A percentile compares a stretch with the other conserved stretches of the same genome.
phyloP scores from a whole-genome alignment of 768 basidiomycete species.

The Psilocybe cyanescens region DNA sequence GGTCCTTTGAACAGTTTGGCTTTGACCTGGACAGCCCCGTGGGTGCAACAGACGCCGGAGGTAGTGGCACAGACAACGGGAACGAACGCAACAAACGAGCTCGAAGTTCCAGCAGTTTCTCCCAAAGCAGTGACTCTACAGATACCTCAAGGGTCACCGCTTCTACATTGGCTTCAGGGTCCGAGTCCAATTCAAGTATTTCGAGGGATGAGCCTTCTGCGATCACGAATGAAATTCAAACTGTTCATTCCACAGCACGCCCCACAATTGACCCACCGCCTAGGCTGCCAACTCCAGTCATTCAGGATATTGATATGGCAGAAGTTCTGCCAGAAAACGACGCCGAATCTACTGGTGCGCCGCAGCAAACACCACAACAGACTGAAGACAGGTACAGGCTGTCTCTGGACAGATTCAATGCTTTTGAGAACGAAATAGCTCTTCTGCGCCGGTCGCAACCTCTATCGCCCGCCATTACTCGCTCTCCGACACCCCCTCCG shows the following conservation, averaged over 20 bases:
- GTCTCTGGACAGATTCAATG: slow-evolving; percentile 55
- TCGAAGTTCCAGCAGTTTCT: slow-evolving; percentile 53
- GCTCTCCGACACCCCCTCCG: slow-evolving; percentile 33
- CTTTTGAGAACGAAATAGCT: slow-evolving; percentile 57
- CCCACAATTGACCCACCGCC: slow-evolving; percentile 32
- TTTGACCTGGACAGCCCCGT: slow-evolving; percentile 57
- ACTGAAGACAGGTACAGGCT: slow-evolving; percentile 43
- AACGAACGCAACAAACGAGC: slow-evolving; percentile 63
- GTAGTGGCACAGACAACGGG: slow-evolving; percentile 26
- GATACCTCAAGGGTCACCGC: slow-evolving; percentile 34
- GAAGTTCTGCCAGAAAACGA: slow-evolving; percentile 35
- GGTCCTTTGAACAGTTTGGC: slow-evolving; percentile 62
- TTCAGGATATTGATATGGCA: slow-evolving; percentile 57
- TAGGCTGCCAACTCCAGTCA: slow-evolving; percentile 45
- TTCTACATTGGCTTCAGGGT: slow-evolving; percentile 29
- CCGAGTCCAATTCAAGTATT: not conserved
- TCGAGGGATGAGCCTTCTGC: not conserved
- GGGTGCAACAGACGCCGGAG: slow-evolving; percentile 24
- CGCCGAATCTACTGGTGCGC: not conserved
- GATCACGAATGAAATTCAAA: not conserved
- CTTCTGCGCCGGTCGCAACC: slow-evolving; percentile 30
- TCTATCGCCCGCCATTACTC: slow-evolving; percentile 19
- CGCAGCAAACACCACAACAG: slow-evolving; percentile 6
- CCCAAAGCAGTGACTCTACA: slow-evolving; percentile 39
- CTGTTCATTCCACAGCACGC: not conserved